Evolutionary conservation across 1,284 basidiomycete species (phyloP).

Genomic region (Ustilago curta): DNA sequence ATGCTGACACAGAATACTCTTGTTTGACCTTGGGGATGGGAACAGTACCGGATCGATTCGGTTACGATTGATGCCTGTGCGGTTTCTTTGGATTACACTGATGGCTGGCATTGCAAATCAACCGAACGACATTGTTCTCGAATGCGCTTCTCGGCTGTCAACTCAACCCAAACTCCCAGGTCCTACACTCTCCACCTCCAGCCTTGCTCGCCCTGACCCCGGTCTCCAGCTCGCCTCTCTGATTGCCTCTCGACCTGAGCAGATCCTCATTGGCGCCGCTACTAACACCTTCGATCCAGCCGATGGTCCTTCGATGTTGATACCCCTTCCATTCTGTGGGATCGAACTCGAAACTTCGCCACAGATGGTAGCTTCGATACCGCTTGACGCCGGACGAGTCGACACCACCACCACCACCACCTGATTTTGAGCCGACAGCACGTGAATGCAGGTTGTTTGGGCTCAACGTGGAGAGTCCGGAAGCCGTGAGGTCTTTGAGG

Average conservation of each 20-base stretch:
- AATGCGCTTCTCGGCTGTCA: slow-evolving; percentile 2
- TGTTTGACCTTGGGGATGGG: background rate
- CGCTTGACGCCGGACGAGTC: slow-evolving; percentile 75
- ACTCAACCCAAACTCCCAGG: slow-evolving; percentile 62
- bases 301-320: slow-evolving; percentile 90
- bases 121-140: background rate
- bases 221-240: background rate
- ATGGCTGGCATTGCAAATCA: slow-evolving; percentile 2
- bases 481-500: slow-evolving; percentile 32
- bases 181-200: slow-evolving; percentile 61
- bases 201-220: slow-evolving; percentile 39
- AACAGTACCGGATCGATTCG: slow-evolving; percentile 62
- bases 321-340: slow-evolving; percentile 83
- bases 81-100: background rate
- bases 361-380: slow-evolving; percentile 75
- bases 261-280: slow-evolving; percentile 60
- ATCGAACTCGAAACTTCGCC: slow-evolving; percentile 86
- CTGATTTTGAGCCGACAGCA: slow-evolving; percentile 7
- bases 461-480: slow-evolving; percentile 35
- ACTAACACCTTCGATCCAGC: slow-evolving; percentile 71
- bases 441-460: slow-evolving; percentile 39
- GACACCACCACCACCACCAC: slow-evolving; percentile 11
- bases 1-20: slow-evolving; percentile 16
- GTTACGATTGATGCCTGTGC: slow-evolving; percentile 39
- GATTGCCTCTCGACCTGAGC: slow-evolving; percentile 25